These are phyloP conservation scores for Colletotrichum sp. DNA, from an alignment of 2,329 filamentous ascomycete species.

Conservation along the genomic window DNA sequence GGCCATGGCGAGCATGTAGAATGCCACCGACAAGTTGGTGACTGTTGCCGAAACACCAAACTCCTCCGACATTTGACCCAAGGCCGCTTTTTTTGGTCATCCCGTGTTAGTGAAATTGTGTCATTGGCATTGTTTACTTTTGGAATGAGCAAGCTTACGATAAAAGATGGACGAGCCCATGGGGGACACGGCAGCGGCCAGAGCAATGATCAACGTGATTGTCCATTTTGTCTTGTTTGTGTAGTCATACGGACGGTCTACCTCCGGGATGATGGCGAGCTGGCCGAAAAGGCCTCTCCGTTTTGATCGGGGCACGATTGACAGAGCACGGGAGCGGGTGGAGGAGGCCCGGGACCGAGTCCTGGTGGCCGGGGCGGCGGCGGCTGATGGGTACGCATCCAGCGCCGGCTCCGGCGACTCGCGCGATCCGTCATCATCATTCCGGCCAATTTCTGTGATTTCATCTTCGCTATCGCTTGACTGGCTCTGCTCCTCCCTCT, in stretches of 20 bases:
- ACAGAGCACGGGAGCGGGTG: slow-evolving; percentile 38
- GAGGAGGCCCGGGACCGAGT: slow-evolving; percentile 42
- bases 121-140: background rate
- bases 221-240: slow-evolving; percentile 79
- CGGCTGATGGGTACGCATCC: background rate
- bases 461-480: slow-evolving; percentile 14
- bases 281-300: slow-evolving; percentile 76
- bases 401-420: background rate
- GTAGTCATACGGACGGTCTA: slow-evolving; percentile 79
- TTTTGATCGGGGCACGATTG: slow-evolving; percentile 47
- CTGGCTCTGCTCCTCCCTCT: slow-evolving; percentile 2
- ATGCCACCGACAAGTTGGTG: slow-evolving; percentile 76
- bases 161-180: slow-evolving; percentile 87
- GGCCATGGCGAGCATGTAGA: slow-evolving; percentile 84
- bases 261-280: slow-evolving; percentile 77
- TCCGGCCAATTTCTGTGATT: slow-evolving; percentile 2
- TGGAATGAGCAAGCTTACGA: slow-evolving; percentile 55
- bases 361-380: slow-evolving; percentile 17
- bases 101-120: slow-evolving; percentile 9
- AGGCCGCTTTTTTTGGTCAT: slow-evolving; percentile 60
- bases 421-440: background rate
- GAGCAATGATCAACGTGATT: slow-evolving; percentile 77
- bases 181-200: slow-evolving; percentile 79
- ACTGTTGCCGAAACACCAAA: slow-evolving; percentile 68
- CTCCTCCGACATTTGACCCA: slow-evolving; percentile 66